Base-by-base conservation (phyloP, 257 asterid species). In the Cynanchum wilfordii region DNA sequence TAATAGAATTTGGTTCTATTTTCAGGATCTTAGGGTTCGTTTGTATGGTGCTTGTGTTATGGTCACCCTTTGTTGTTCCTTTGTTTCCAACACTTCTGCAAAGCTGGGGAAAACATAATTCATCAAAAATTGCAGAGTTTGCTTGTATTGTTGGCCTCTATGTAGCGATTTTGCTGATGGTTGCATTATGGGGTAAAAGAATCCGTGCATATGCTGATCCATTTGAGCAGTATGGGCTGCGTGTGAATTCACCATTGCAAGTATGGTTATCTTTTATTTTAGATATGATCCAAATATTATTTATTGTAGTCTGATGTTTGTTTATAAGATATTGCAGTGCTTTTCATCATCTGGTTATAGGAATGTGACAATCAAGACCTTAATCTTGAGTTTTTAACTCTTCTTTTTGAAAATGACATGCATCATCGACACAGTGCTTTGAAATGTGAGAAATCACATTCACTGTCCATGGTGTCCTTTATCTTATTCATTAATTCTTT, bases 61-160 rank as follows among this genome's bases (percentile, higher is more conserved):
- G 99, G 97, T 87, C 98, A 58, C 99, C 99, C 22, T 78, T 95
- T 70, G 76, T 86, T 47, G 71, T 95, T 82, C 99, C 99, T 17
- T 79, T 92, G 88, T 90, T 95, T 63, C 98, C 98, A 36, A 76
- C 96, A 54, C 85, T 95, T 69, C 80, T 92, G 73, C 96, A 81
- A 82, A 83, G 88, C 79, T 92, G 99, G 99, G 84, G 87, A 74
- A 77, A 89, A n/a, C 82, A 44, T 71, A 82, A 64, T 40, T 86
- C 95, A 72, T 86, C 87, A 42, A 83, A 76, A 81, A 70, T 88
- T 75, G 90, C 84, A 49, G 97, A 95, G 83, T 77, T 87, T 79
- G 85, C 88, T 80, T 87, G 99, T 84, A 76, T 92, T 69, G 76
- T 84, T 85, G 96, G 98, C 75, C 95, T 95, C 57, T 95, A 90